phyloP scores from a whole-genome alignment of 2,329 filamentous ascomycete species.

The Xylaria sp. region DNA sequence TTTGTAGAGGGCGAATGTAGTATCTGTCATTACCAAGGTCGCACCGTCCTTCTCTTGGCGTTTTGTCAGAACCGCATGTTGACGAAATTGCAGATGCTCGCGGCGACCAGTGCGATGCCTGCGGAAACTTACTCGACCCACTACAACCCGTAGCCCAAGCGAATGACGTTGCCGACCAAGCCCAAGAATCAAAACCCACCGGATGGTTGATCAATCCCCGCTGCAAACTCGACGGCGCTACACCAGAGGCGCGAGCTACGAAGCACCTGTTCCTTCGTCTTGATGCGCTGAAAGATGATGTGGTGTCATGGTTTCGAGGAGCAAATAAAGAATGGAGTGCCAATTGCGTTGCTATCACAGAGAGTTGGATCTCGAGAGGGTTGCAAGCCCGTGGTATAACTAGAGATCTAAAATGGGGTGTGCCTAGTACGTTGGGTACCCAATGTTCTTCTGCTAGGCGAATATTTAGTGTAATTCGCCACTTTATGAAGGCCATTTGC shows the following conservation, averaged over 20 bases:
- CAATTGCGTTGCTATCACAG: constrained; percentile 80
- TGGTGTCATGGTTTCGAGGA: constrained; percentile 81
- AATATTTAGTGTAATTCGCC: background rate
- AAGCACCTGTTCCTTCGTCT: constrained; percentile 92
- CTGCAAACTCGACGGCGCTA: constrained; percentile 90
- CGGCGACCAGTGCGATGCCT: constrained; percentile 68
- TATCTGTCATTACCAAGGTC: constrained; percentile 60
- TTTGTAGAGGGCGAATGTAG: constrained; percentile 56
- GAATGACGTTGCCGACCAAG: constrained; percentile 43
- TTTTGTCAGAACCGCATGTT: background rate
- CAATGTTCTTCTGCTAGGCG: background rate
- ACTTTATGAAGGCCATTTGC: background rate
- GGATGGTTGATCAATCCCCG: constrained; percentile 55
- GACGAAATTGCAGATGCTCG: constrained; percentile 15
- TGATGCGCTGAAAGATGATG: constrained; percentile 80
- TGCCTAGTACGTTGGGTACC: constrained; percentile 51
- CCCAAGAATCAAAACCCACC: constrained; percentile 48
- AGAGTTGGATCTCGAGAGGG: constrained; percentile 84
- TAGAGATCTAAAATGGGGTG: constrained; percentile 91
- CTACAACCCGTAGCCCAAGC: constrained; percentile 62
- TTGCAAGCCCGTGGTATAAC: constrained; percentile 90
- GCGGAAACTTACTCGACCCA: constrained; percentile 76
- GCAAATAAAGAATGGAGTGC: constrained; percentile 72
- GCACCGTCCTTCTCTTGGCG: background rate
- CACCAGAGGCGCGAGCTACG: constrained; percentile 81